Evolutionary conservation across 768 basidiomycete genomes (phyloP).

Genomic region (Rossbeevera mucosa): DNA sequence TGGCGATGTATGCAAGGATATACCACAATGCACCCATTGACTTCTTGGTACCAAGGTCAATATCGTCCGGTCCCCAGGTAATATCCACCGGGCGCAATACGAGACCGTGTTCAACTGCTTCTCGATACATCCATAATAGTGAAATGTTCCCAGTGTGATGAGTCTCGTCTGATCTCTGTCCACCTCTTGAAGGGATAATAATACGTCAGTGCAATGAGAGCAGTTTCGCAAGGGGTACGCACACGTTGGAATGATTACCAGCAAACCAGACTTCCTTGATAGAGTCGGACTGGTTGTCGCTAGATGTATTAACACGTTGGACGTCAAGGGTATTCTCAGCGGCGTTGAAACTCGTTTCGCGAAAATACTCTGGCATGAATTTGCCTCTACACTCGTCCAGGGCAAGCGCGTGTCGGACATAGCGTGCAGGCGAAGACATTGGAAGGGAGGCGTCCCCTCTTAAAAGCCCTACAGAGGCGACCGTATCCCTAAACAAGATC

Average conservation of each 20-base stretch:
- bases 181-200: constrained; percentile 8
- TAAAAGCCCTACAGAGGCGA: constrained; percentile 53
- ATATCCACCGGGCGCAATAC: constrained; percentile 14
- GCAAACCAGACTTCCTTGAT: background rate
- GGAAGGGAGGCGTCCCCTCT: constrained; percentile 41
- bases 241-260: constrained; percentile 22
- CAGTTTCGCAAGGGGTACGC: background rate
- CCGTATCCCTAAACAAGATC: constrained; percentile 44
- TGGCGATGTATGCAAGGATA: constrained; percentile 5
- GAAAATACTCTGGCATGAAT: constrained; percentile 1
- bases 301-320: background rate
- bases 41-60: constrained; percentile 8
- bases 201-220: background rate
- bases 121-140: background rate
- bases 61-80: constrained; percentile 12
- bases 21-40: constrained; percentile 10
- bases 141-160: background rate
- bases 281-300: background rate
- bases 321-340: background rate
- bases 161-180: constrained; percentile 4
- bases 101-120: background rate
- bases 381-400: background rate
- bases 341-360: constrained; percentile 16
- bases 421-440: constrained; percentile 44
- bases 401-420: background rate